Evolutionary conservation across 2,329 filamentous ascomycete genomes (phyloP), one percentile per base, ranked within the genome.

Genomic region (Elsinoe necatrix): DNA sequence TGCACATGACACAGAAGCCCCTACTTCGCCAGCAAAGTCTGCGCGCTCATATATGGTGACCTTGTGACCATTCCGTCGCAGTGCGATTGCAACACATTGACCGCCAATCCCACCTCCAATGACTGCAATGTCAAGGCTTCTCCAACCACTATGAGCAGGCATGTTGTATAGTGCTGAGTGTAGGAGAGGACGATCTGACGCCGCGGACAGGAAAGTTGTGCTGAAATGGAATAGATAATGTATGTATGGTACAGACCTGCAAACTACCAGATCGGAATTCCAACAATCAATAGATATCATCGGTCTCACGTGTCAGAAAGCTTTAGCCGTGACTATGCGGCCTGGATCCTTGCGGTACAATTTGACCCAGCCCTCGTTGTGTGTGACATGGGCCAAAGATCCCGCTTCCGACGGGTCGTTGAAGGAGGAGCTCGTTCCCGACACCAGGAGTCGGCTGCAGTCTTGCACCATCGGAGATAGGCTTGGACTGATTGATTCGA

Each of bases 1-100:
- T 1, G 84, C 84, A 63, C 83, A 86, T 0, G 80, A 83, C 0
- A 86, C 77, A 0, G 83, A 85, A 0, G 82, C 82, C 11, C 84
- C 84, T 0, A 85, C 83, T 65, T 87, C 84, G 12, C 83, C 82
- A 0, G 77, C 82, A 61, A 81, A 87, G 66, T 87, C 81, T 31
- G 77, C 75, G 35, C 79, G 78, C 54, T 67, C 84, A 64, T 87
- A 87, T 60, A 87, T 78, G 18, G 80, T 84, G 1, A 81, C 77
- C 3, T 70, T 66, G 65, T 81, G 78, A 51, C 80, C 80, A 14
- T 75, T 73, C 20, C 77, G 75, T 20, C 78, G 73, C 4, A 82
- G 71, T 1, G 79, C 73, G 48, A 79, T 77, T 0, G 77, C 75
- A 1, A 71, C 71, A 14, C 72, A 73, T 48, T 81, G 68, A 37